Conservation (phyloP, 179 eudicot species). For the Actinidia polygama region DNA sequence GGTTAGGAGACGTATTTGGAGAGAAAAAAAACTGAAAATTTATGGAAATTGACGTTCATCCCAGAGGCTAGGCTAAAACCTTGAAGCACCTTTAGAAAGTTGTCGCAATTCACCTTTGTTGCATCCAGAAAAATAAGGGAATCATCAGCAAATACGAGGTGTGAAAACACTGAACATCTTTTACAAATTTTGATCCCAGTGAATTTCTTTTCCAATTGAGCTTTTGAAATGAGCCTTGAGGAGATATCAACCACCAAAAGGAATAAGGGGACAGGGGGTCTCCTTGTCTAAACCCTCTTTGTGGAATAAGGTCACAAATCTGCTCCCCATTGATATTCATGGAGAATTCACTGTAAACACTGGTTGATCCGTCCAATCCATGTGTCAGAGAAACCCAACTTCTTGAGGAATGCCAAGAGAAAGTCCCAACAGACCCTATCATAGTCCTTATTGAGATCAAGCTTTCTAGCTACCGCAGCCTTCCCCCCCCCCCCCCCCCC, state of each 20-base stretch:
- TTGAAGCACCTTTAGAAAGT: not conserved
- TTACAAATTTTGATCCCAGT: not conserved
- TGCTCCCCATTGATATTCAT: not conserved
- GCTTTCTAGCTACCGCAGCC: not conserved
- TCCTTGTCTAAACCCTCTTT: not conserved
- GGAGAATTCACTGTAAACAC: not conserved
- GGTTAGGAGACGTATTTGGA: accelerated
- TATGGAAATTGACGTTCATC: not conserved
- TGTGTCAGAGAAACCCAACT: accelerated
- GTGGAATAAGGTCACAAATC: not conserved
- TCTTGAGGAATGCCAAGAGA: not conserved
- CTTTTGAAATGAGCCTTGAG: not conserved
- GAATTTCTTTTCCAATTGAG: accelerated
- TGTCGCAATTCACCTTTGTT: accelerated
- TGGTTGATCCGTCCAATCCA: not conserved
- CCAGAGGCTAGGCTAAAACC: not conserved
- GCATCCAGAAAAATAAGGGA: not conserved
- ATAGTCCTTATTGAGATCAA: not conserved
- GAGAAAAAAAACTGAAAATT: not conserved
- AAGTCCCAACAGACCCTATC: not conserved
- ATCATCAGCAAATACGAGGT: not conserved
- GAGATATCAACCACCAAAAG: not conserved
- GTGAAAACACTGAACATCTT: not conserved
- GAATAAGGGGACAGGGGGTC: not conserved
- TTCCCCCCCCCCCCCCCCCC: too few species aligned